Conservation (phyloP, 352 stramenopile species). For the Phytophthora litchii region DNA sequence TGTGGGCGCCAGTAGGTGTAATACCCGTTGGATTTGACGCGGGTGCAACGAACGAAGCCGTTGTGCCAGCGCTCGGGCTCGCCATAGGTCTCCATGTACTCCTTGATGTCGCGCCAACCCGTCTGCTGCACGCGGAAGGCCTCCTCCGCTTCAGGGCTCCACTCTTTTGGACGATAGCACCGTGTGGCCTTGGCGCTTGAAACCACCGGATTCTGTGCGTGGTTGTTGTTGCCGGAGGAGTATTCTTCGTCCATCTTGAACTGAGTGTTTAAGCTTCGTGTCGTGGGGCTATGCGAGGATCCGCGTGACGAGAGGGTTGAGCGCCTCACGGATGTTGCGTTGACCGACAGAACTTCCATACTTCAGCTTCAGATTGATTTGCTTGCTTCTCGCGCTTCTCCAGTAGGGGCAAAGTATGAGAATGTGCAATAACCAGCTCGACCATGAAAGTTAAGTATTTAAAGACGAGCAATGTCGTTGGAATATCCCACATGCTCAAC, state of each 20-base stretch:
- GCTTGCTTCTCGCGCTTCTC: conserved; percentile 2
- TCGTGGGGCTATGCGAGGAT: conserved; percentile 26
- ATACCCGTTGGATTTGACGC: conserved; percentile 83
- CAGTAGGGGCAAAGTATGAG: no score
- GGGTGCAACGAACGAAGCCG: conserved; percentile 77
- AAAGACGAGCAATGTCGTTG: no score
- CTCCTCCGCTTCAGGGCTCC: conserved; percentile 72
- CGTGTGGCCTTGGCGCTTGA: conserved; percentile 59
- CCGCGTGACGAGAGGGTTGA: conserved; percentile 47
- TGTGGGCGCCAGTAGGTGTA: conserved; percentile 82
- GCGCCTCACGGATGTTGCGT: conserved; percentile 36
- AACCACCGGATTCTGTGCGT: conserved; percentile 40
- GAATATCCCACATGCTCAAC: no score
- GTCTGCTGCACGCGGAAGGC: conserved; percentile 78
- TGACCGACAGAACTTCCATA: conserved; percentile 48
- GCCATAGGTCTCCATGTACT: conserved; percentile 82
- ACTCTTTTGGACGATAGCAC: conserved; percentile 74
- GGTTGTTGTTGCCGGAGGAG: conserved; percentile 31
- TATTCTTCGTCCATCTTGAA: conserved; percentile 68
- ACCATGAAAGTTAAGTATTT: no score
- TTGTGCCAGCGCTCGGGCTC: conserved; percentile 78
- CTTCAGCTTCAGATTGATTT: not conserved
- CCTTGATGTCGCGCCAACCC: conserved; percentile 76
- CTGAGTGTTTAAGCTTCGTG: conserved; percentile 30
- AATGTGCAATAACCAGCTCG: no score